Evolutionary conservation across 441 rosid species (phyloP), one percentile per base, ranked within the genome.

Genomic region (Populus hybrid): DNA sequence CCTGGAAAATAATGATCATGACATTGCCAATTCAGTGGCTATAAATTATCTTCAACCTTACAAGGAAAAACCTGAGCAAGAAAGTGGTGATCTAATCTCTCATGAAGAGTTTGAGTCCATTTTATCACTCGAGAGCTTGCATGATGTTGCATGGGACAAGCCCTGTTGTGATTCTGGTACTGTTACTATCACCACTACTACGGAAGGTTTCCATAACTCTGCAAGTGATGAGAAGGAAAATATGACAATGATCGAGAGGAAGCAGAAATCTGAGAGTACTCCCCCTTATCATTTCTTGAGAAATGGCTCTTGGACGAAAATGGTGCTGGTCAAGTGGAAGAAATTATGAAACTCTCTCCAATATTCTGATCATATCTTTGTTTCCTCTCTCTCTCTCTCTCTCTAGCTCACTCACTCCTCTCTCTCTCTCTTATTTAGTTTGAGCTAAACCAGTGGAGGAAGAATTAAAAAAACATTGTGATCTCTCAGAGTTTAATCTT

Each of bases 221-320:
- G 73, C 74, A 77, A 79, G 76, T 75, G 81, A 84, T 59, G 83
- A 84, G 68, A 85, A 76, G 30, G 76, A 84, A 42, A 38, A 14
- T 21, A 72, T 2, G 1, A 9, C 59, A 23, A 11, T 26, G 53
- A 64, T 19, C 24, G 80, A 71, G 73, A 82, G 78, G 76, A 78
- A 81, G 80, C 82, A 16, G 79, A 80, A 81, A 75, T 69, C 75
- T 26, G 86, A 87, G 4, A 71, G 24, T 16, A 71, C 75, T 76
- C 95, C 91, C 57, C 97, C 95, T 78, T 95, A 50, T 83, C 98
- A 36, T 87, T 89, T 85, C 93, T 95, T 78, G 98, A 95, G 91
- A 95, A 95, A 79, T 95, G 99, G 98, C 92, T 95, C 36, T 78
- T 92, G 84, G 99, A 94, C 75, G 99, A 95, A 88, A 89, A 84